Conservation (phyloP, 805 yeast genomes). For the Torulaspora quercuum region DNA sequence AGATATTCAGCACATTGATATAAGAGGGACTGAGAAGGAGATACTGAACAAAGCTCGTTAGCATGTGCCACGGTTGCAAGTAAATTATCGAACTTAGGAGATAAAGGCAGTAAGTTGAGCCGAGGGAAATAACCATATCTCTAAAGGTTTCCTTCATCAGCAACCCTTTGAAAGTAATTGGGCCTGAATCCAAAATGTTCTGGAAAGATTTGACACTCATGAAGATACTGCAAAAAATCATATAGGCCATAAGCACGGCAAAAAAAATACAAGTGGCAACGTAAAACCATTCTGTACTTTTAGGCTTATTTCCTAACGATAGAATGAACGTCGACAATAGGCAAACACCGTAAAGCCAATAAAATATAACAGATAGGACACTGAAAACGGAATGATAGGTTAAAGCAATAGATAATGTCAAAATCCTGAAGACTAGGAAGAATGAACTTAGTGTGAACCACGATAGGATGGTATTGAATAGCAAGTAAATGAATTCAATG, state of each 20-base stretch:
- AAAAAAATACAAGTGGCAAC: constrained; percentile 70
- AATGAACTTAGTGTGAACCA: constrained; percentile 93
- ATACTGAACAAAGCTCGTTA: constrained; percentile 83
- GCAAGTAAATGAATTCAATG: constrained; percentile 76
- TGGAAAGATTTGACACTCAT: constrained; percentile 72
- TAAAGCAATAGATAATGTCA: constrained; percentile 70
- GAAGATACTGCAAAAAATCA: constrained; percentile 82
- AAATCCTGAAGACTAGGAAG: constrained; percentile 82
- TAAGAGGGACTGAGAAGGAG: constrained; percentile 82
- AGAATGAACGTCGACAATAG: constrained; percentile 81
- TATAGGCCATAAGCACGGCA: constrained; percentile 83
- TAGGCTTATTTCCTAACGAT: constrained; percentile 91
- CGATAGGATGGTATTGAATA: constrained; percentile 69
- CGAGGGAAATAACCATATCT: constrained; percentile 80
- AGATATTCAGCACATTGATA: constrained; percentile 85
- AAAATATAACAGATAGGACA: constrained; percentile 68
- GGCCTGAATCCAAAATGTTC: constrained; percentile 38
- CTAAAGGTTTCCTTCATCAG: constrained; percentile 71
- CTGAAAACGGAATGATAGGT: constrained; percentile 61
- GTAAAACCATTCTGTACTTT: constrained; percentile 81
- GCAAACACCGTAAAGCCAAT: constrained; percentile 82
- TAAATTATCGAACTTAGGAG: constrained; percentile 73
- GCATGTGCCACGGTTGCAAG: constrained; percentile 90
- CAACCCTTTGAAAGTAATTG: constrained; percentile 43
- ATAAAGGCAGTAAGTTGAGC: constrained; percentile 80